Percentiles rank a stretch among this genome's conserved stretches.
These are phyloP conservation scores for Colletotrichum sp. DNA, from an alignment of 2,329 filamentous ascomycete genomes.

Conservation along the genomic window DNA sequence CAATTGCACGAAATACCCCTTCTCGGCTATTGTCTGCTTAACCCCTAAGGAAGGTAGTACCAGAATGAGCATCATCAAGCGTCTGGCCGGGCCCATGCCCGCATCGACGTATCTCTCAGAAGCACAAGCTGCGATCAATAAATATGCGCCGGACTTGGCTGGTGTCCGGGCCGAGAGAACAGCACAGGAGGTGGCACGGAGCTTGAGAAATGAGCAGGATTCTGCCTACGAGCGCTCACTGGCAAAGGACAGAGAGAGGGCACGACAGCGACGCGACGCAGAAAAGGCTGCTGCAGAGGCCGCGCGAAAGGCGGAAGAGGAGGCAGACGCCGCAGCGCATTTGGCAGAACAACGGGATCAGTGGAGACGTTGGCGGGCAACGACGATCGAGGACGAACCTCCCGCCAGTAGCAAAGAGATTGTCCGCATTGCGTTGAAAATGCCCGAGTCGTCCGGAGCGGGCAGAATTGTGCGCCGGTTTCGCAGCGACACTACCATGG, in stretches of 20 bases:
- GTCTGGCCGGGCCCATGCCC: conserved; percentile 75
- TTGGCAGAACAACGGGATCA: conserved; percentile 55
- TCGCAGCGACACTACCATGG: conserved; percentile 69
- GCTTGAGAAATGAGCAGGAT: conserved; percentile 86
- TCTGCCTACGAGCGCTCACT: conserved; percentile 92
- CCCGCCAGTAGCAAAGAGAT: conserved; percentile 64
- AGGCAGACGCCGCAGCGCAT: conserved; percentile 65
- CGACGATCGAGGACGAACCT: conserved; percentile 73
- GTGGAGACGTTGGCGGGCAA: conserved; percentile 83
- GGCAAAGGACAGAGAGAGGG: conserved; percentile 85
- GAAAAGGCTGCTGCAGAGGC: conserved; percentile 74
- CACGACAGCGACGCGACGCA: conserved; percentile 76
- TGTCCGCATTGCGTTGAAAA: conserved; percentile 73
- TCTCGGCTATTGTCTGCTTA: conserved; percentile 83
- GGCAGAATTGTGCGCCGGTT: conserved; percentile 83
- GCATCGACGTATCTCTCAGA: conserved; percentile 77
- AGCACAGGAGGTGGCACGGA: conserved; percentile 82
- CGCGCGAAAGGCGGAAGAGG: conserved; percentile 63
- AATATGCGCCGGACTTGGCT: conserved; percentile 78
- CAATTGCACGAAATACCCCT: conserved; percentile 91
- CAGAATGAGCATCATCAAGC: conserved; percentile 88
- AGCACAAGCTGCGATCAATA: conserved; percentile 73
- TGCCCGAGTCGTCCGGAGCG: conserved; percentile 64
- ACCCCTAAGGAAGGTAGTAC: conserved; percentile 84
- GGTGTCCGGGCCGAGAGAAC: conserved; percentile 76